Base-by-base conservation (phyloP, 192 early-diverging fungal species). In the Thamnidium elegans region DNA sequence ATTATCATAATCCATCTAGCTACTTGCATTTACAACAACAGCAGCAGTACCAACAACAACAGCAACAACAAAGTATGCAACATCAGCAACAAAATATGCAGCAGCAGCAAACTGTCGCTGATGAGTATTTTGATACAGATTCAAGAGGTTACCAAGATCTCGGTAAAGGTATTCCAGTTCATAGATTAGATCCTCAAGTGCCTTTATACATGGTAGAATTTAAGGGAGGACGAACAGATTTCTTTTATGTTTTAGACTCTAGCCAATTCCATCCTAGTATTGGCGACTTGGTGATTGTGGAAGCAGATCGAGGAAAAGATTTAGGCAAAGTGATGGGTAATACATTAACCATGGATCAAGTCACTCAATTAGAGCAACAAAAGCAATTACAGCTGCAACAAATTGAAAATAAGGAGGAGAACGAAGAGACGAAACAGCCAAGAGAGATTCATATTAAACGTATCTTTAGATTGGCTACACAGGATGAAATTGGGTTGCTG, bases 391-490 rank as follows among this genome's bases (percentile, higher is more conserved):
- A 80, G 31, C 55, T 65, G 55, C 79, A 56, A 68, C 84, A 78
- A 72, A 34, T 80, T 61, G 75, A 81, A 67, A 51, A 65, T 19
- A 56, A 84, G 82, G 69, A 84, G 44, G 44, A 78, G 50, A 75
- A 81, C 52, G 65, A 61, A 67, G 59, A 56, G 17, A 51, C 36
- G 2, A 45, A 70, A 23, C 70, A 70, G 20, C 77, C 70, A 51
- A 90, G 87, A 72, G 94, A 97, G 50, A 83, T 95, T 51, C 88
- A 92, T 62, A 83, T 95, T 3, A 99, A 99, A 74, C 87, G 92
- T 19, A 92, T 99, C 53, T 94, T 87, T 77, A 79, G 94, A 53
- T 65, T 87, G 20, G 95, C 97, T 11, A 81, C 87, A 56, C 79
- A 86, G 20, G 77, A 78, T 0, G 97, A 99, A 72, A 81, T 99